phyloP scores from a whole-genome alignment of 2,329 filamentous ascomycete genomes.

The Fusarium xyrophilum region DNA sequence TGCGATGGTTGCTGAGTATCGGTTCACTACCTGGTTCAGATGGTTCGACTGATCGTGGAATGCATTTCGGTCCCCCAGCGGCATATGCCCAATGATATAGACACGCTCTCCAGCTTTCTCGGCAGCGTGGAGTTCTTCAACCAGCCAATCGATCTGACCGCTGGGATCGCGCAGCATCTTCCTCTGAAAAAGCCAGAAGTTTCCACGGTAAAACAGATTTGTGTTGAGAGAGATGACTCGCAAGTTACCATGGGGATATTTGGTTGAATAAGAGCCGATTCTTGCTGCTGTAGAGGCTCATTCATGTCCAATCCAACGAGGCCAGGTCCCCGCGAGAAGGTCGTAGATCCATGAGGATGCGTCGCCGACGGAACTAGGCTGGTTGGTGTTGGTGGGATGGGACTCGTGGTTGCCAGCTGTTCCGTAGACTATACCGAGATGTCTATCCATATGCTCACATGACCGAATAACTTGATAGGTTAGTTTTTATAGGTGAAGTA shows the following conservation, averaged over 20 bases:
- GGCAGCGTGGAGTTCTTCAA: constrained; percentile 59
- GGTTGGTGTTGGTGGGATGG: constrained; percentile 60
- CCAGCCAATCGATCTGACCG: constrained; percentile 61
- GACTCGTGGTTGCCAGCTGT: constrained; percentile 65
- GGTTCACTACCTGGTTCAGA: constrained; percentile 60
- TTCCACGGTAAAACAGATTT: constrained; percentile 65
- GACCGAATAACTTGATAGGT: constrained; percentile 50
- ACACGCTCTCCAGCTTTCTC: constrained; percentile 60
- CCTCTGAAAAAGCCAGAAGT: constrained; percentile 62
- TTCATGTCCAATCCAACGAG: constrained; percentile 53
- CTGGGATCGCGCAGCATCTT: constrained; percentile 59
- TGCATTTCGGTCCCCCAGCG: constrained; percentile 57
- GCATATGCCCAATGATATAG: constrained; percentile 66
- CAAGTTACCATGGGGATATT: constrained; percentile 55
- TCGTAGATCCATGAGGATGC: constrained; percentile 62
- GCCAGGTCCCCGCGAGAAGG: constrained; percentile 55
- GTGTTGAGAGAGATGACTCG: constrained; percentile 67
- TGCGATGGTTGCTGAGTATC: constrained; percentile 61
- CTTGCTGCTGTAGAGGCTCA: constrained; percentile 44
- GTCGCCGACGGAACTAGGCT: constrained; percentile 49
- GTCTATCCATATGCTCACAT: constrained; percentile 54
- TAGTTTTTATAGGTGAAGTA: neutral
- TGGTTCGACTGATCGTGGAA: constrained; percentile 61
- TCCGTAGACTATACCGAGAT: constrained; percentile 56
- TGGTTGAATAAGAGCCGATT: constrained; percentile 59